Evolutionary conservation across 495 filamentous ascomycete species (phyloP).

Genomic region (Hyaloscypha hepaticicola): DNA sequence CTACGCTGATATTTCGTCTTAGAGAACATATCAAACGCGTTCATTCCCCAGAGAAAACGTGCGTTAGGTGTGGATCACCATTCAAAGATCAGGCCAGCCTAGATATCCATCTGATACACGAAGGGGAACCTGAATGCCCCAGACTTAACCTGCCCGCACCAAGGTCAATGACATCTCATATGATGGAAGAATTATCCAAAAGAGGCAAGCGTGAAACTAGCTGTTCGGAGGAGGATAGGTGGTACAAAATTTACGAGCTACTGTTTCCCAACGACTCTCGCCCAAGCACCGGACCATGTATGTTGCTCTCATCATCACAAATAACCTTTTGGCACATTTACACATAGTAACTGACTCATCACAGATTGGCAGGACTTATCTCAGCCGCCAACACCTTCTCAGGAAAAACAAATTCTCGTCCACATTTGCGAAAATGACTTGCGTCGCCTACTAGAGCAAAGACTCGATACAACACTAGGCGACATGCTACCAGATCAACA

Average conservation of each 20-base stretch:
- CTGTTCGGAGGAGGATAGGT: background rate
- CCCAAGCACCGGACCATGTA: background rate
- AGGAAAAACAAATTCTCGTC: background rate
- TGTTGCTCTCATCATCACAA: background rate
- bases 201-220: background rate
- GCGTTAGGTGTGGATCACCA: background rate
- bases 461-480: background rate
- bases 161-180: background rate
- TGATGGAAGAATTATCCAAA: background rate
- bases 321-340: background rate
- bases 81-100: background rate
- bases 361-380: background rate
- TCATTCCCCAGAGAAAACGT: background rate
- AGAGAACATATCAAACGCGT: background rate
- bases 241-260: background rate
- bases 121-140: background rate
- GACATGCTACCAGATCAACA: background rate
- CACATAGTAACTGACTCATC: background rate
- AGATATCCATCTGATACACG: background rate
- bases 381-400: background rate
- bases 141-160: background rate
- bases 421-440: background rate
- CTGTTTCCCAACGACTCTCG: background rate
- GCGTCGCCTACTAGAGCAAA: background rate
- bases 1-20: background rate